Evolutionary conservation across 768 basidiomycete species (phyloP).

Genomic region (Candolleomyces aberdarensis): DNA sequence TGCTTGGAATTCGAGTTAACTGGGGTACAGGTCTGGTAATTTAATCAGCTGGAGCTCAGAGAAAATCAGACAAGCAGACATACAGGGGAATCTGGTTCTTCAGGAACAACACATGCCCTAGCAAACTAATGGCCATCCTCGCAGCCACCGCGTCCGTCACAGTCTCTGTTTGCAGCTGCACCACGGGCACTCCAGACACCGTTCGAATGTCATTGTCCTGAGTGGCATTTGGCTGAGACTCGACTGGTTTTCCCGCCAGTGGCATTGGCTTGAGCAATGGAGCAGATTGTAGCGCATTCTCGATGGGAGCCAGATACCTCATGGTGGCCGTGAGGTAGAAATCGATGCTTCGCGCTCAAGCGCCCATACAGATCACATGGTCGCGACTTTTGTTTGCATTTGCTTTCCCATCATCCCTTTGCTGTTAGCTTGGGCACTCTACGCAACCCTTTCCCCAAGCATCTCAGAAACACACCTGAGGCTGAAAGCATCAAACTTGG

Average conservation of each 20-base stretch:
- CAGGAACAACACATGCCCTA: conserved; percentile 71
- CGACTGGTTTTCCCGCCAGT: neutral
- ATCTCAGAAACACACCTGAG: too few relatives aligned
- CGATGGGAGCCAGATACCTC: too few relatives aligned
- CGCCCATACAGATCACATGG: too few relatives aligned
- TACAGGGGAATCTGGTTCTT: conserved; percentile 81
- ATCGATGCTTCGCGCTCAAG: too few relatives aligned
- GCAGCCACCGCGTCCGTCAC: conserved; percentile 63
- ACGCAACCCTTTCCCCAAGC: too few relatives aligned
- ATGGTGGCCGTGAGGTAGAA: too few relatives aligned
- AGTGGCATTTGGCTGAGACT: neutral
- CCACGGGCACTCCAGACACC: conserved; percentile 27
- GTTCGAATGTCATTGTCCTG: neutral
- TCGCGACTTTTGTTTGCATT: too few relatives aligned
- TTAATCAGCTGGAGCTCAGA: neutral
- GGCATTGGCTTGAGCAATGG: too few relatives aligned
- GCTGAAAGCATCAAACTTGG: too few relatives aligned
- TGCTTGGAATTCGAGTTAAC: conserved; percentile 50
- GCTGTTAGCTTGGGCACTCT: too few relatives aligned
- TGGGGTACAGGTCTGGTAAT: conserved; percentile 62
- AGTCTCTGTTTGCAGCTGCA: conserved; percentile 44
- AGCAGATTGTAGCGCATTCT: too few relatives aligned
- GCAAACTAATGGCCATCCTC: conserved; percentile 55
- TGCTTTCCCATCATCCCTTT: too few relatives aligned
- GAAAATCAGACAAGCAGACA: conserved; percentile 25